Base-by-base conservation (phyloP, 139 green algal genomes). In the Micromonas commoda region DNA sequence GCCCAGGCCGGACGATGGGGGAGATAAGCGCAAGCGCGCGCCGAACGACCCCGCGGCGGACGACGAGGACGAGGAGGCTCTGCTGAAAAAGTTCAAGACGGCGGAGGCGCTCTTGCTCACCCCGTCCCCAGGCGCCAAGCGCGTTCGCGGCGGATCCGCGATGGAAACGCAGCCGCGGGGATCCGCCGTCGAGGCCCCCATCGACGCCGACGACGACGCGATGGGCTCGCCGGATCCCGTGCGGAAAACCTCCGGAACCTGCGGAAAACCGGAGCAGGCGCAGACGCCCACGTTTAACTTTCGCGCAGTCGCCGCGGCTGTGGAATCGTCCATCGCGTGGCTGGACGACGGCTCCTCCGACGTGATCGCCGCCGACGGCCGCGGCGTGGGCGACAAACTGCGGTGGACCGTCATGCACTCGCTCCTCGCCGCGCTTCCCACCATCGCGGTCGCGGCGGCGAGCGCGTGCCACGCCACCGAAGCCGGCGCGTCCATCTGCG, bases 281-380 rank as follows among this genome's bases (percentile, higher is more conserved):
- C n/a, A n/a, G n/a, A 9, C 45, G 45, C 9, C 45, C 9, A 57
- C 45, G 45, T 57, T 57, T 57, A 57, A 57, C 45, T 57, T 57
- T 57, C 16, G 9, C 9, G 9, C 9, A 9, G 45, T 57, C 45
- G 45, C 45, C 45, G 45, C 45, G 45, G 45, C 45, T 9, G 45
- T 57, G 45, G 45, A 57, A 9, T 13, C 60, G 60, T 37, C 64
- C 26, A 71, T 71, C 28, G 26, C n/a, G 64, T 71, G 64, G 64
- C 26, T 71, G 26, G 64, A 32, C 64, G 64, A 71, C 33, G 33
- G 33, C 64, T 21, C n/a, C 20, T 24, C 28, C 21, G 63, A 70
- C 63, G 63, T 33, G n/a, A 3, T 24, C 54, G 54, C 28, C 54
- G 1, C 28, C 63, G 63, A 70, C 31, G 31, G 31, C 1, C 31